phyloP scores from a whole-genome alignment of 179 eudicot genomes.

The Corrigiola litoralis region DNA sequence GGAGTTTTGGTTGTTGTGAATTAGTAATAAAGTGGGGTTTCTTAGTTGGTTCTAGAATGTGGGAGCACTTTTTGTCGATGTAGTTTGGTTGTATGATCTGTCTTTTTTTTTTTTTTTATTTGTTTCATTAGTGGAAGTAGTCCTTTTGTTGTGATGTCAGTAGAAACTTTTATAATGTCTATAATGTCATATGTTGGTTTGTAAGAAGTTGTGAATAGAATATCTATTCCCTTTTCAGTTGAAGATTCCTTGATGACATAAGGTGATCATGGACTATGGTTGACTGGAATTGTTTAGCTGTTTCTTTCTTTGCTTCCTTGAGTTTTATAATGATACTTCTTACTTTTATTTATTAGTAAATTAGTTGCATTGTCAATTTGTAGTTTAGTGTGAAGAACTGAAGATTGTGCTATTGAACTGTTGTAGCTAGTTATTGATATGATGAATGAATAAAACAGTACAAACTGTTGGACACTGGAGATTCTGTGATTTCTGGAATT shows the following conservation, averaged over 20 bases:
- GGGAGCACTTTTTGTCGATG: background rate
- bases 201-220: background rate
- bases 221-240: background rate
- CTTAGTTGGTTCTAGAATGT: conserved; percentile 13
- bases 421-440: background rate
- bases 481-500: background rate
- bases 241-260: conserved; percentile 3
- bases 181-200: conserved; percentile 2
- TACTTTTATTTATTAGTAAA: background rate
- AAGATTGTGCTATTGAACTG: background rate
- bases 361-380: background rate
- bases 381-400: background rate
- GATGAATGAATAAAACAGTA: background rate
- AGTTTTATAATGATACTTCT: background rate
- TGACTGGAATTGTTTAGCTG: background rate
- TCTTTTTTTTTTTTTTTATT: background rate
- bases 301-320: background rate
- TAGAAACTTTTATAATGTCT: background rate
- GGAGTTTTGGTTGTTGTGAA: background rate
- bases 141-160: background rate
- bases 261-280: background rate
- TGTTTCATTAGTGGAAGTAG: background rate
- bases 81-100: background rate
- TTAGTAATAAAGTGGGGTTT: conserved; percentile 2
- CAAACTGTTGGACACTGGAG: background rate